phyloP scores from a whole-genome alignment of 2,329 filamentous ascomycete species.

The Pseudocercospora crystallina region DNA sequence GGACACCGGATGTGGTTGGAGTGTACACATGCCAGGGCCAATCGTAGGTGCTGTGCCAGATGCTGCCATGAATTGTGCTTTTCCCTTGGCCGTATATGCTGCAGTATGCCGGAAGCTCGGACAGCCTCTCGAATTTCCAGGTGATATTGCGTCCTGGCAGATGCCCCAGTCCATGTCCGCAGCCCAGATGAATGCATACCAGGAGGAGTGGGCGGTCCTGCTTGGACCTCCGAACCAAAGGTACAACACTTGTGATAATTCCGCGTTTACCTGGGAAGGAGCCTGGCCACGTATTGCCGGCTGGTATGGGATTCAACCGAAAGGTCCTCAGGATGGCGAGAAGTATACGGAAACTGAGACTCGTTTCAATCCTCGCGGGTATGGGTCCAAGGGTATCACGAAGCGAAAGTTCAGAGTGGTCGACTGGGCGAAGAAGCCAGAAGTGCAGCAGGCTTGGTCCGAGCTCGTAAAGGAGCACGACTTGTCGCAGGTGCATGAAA shows the following conservation, averaged over 20 bases:
- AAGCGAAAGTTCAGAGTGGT: slow-evolving; percentile 28
- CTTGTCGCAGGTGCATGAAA: slow-evolving; percentile 40
- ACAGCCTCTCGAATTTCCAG: slow-evolving; percentile 46
- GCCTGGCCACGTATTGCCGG: slow-evolving; percentile 50
- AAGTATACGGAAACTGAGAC: slow-evolving; percentile 27
- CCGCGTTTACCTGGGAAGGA: slow-evolving; percentile 50
- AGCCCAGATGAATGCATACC: slow-evolving; percentile 50
- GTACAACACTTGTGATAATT: slow-evolving; percentile 53
- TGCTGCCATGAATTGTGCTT: slow-evolving; percentile 52
- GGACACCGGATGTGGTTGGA: slow-evolving; percentile 43
- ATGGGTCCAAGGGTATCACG: slow-evolving; percentile 30
- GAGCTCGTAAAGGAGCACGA: slow-evolving; percentile 43
- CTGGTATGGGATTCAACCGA: slow-evolving; percentile 44
- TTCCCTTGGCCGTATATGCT: slow-evolving; percentile 53
- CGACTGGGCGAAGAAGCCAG: slow-evolving; percentile 48
- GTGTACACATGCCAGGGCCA: slow-evolving; percentile 48
- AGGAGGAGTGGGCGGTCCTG: slow-evolving; percentile 53
- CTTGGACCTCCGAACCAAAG: slow-evolving; percentile 43
- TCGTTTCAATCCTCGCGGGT: slow-evolving; percentile 28
- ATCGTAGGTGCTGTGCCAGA: slow-evolving; percentile 53
- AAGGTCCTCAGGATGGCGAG: slow-evolving; percentile 28
- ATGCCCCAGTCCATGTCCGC: slow-evolving; percentile 41
- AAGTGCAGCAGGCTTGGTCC: slow-evolving; percentile 49
- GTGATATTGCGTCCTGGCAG: slow-evolving; percentile 49
- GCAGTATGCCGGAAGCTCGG: slow-evolving; percentile 45